Percentiles rank a stretch among this genome's conserved stretches.
phyloP scores from a whole-genome alignment of 495 filamentous ascomycete genomes.

The Jackrogersella minutella region DNA sequence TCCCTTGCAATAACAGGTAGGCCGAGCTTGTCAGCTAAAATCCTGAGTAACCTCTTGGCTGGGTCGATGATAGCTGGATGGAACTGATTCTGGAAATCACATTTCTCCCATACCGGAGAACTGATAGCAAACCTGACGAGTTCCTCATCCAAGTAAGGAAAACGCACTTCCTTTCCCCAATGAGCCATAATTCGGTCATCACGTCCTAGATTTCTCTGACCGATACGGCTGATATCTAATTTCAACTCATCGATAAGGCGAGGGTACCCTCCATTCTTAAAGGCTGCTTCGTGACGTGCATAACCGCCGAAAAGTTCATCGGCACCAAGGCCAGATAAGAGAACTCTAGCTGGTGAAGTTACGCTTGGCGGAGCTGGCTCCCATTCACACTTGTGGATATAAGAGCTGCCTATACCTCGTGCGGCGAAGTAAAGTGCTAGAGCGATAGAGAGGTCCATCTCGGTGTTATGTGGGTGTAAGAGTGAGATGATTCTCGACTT shows the following conservation, averaged over 20 bases:
- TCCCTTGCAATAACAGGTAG: slow-evolving; percentile 75
- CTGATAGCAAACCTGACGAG: slow-evolving; percentile 82
- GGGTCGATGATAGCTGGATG: slow-evolving; percentile 64
- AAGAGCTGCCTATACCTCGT: slow-evolving; percentile 71
- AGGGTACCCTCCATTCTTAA: slow-evolving; percentile 66
- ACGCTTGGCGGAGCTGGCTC: slow-evolving; percentile 56
- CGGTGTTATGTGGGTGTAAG: slow-evolving; percentile 92
- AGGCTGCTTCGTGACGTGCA: slow-evolving; percentile 81
- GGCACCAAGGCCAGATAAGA: slow-evolving; percentile 92
- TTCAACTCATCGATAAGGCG: slow-evolving; percentile 85
- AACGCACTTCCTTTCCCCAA: slow-evolving; percentile 91
- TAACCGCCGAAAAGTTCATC: slow-evolving; percentile 98
- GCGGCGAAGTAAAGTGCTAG: slow-evolving; percentile 93
- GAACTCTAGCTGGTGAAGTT: slow-evolving; percentile 74
- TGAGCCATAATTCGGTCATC: slow-evolving; percentile 91
- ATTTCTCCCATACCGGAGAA: slow-evolving; percentile 81
- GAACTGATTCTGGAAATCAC: slow-evolving; percentile 70
- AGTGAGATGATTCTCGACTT: slow-evolving; percentile 73
- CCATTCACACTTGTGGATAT: slow-evolving; percentile 30
- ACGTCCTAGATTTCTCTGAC: slow-evolving; percentile 90
- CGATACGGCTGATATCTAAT: slow-evolving; percentile 84
- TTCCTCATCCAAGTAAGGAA: slow-evolving; percentile 88
- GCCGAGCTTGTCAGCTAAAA: slow-evolving; percentile 78
- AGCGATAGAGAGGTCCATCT: slow-evolving; percentile 99
- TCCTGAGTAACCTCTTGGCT: slow-evolving; percentile 80